Conservation (phyloP, 169 alveolate species). For the Plasmodium fragile region DNA sequence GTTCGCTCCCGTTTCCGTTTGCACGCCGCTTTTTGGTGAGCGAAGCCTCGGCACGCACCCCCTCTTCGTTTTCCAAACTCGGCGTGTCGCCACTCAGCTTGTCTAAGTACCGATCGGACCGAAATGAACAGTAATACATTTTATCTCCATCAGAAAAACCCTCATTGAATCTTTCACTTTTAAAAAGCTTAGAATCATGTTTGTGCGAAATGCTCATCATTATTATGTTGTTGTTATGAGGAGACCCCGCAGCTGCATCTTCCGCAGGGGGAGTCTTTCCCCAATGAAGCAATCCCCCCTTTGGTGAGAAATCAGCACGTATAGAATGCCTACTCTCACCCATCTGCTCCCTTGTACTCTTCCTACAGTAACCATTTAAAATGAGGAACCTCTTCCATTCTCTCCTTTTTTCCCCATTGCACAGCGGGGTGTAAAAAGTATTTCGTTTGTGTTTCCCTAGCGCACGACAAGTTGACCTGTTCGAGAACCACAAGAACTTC, state of each 20-base stretch:
- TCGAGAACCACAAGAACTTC: background rate
- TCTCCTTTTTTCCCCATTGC: background rate
- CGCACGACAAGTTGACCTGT: background rate
- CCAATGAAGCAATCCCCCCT: background rate
- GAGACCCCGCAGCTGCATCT: background rate
- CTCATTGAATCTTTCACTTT: background rate
- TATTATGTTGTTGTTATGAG: background rate
- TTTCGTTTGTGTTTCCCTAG: background rate
- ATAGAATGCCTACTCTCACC: background rate
- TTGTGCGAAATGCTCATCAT: background rate
- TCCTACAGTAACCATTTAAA: background rate
- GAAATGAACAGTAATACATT: conserved; percentile 1
- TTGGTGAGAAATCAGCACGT: background rate
- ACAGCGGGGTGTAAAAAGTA: background rate
- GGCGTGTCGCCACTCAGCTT: background rate
- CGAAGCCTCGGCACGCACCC: background rate
- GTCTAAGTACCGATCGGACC: background rate
- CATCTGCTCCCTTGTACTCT: background rate
- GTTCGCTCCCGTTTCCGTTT: background rate
- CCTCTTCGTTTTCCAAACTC: background rate
- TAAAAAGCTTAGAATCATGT: background rate
- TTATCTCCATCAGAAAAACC: background rate
- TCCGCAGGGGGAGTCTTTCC: background rate
- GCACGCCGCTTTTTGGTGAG: background rate
- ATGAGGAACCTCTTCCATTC: background rate